Evolutionary conservation across 768 basidiomycete species (phyloP).

Genomic region (Trametes coccinea): DNA sequence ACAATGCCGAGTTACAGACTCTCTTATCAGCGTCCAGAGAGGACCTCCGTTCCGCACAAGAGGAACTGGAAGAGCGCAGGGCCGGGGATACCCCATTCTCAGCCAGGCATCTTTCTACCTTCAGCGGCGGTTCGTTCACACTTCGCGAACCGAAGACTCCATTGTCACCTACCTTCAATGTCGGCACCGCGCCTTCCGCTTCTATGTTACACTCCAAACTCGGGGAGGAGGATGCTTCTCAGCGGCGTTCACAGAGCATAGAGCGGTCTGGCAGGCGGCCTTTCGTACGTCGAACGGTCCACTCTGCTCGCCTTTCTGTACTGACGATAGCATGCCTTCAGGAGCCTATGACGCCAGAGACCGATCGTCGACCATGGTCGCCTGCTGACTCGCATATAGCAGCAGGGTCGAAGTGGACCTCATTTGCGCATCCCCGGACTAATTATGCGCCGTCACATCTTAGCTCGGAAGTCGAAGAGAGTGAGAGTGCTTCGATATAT

Average conservation of each 20-base stretch:
- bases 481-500: slow-evolving; percentile 28
- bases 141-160: slow-evolving; percentile 19
- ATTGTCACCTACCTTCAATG: slow-evolving; percentile 26
- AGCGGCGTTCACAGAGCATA: slow-evolving; percentile 37
- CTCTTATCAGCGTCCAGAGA: slow-evolving; percentile 77
- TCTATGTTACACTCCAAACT: slow-evolving; percentile 25
- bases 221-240: slow-evolving; percentile 3
- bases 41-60: slow-evolving; percentile 65
- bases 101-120: slow-evolving; percentile 23
- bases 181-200: slow-evolving; percentile 27
- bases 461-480: slow-evolving; percentile 49
- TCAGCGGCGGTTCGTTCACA: slow-evolving; percentile 22
- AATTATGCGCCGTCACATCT: slow-evolving; percentile 24
- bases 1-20: slow-evolving; percentile 77
- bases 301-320: background rate
- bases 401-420: slow-evolving; percentile 31
- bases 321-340: slow-evolving; percentile 24
- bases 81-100: slow-evolving; percentile 38
- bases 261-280: slow-evolving; percentile 34
- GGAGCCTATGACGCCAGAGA: slow-evolving; percentile 51
- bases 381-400: slow-evolving; percentile 38
- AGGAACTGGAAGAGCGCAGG: slow-evolving; percentile 74
- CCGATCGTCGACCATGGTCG: slow-evolving; percentile 43
- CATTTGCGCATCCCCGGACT: slow-evolving; percentile 24
- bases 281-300: slow-evolving; percentile 35